Evolutionary conservation across 2,329 filamentous ascomycete genomes (phyloP).

Genomic region (Bimuria novae-zelandiae): DNA sequence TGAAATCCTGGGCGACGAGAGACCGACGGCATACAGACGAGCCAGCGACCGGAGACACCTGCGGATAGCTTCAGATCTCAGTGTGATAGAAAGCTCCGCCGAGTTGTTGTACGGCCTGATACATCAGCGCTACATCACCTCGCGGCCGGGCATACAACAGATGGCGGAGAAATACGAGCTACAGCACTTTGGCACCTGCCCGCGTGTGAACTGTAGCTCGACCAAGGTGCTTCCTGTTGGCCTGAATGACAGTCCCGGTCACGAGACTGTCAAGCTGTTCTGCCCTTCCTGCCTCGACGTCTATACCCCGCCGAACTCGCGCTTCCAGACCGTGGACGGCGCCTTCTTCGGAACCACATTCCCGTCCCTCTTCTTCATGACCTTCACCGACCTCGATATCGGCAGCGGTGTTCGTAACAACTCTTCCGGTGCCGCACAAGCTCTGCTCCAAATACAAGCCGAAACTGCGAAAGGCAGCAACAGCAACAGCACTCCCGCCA

Average conservation of each 20-base stretch:
- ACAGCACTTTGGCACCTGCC: constrained; percentile 93
- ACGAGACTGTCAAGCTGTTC: constrained; percentile 98
- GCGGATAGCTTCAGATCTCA: constrained; percentile 88
- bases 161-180: constrained; percentile 99
- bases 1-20: constrained; percentile 53
- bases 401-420: constrained; percentile 69
- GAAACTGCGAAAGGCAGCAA: constrained; percentile 40
- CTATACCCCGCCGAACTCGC: constrained; percentile 94
- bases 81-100: constrained; percentile 95
- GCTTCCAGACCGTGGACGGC: constrained; percentile 96
- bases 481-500: constrained; percentile 35
- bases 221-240: constrained; percentile 92
- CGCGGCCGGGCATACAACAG: constrained; percentile 92
- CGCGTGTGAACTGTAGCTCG: constrained; percentile 89
- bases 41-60: constrained; percentile 68
- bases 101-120: constrained; percentile 98
- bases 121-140: constrained; percentile 98
- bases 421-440: constrained; percentile 38
- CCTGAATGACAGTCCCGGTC: constrained; percentile 89
- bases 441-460: constrained; percentile 43
- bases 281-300: constrained; percentile 96
- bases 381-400: constrained; percentile 94
- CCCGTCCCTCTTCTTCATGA: constrained; percentile 95
- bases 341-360: constrained; percentile 99
- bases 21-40: constrained; percentile 60